phyloP scores from a whole-genome alignment of 2,329 filamentous ascomycete species.

The Arthroderma uncinatum region DNA sequence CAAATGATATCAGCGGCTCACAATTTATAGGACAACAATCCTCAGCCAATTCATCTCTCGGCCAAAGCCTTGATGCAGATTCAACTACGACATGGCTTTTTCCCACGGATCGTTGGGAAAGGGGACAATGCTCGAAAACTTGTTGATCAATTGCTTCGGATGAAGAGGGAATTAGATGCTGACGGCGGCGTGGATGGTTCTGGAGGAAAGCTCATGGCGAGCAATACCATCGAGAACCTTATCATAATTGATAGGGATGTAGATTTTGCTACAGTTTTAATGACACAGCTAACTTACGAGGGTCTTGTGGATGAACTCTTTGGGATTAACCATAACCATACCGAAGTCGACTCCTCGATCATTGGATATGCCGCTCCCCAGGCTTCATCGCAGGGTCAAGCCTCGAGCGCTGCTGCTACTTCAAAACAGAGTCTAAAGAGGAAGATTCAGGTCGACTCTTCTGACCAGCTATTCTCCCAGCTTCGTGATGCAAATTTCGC shows the following conservation, averaged over 20 bases:
- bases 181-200: constrained; percentile 51
- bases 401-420: constrained; percentile 36
- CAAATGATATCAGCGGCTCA: constrained; percentile 15
- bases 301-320: constrained; percentile 90
- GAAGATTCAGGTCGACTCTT: constrained; percentile 78
- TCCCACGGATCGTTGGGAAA: constrained; percentile 89
- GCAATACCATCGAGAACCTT: constrained; percentile 75
- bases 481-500: constrained; percentile 90
- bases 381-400: constrained; percentile 42
- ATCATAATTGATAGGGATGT: constrained; percentile 94
- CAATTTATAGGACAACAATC: constrained; percentile 57
- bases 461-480: constrained; percentile 77
- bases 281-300: constrained; percentile 95
- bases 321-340: constrained; percentile 81
- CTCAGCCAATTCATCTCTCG: constrained; percentile 77
- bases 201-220: constrained; percentile 63
- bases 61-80: constrained; percentile 90
- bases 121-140: constrained; percentile 86
- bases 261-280: constrained; percentile 79
- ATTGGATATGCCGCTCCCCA: constrained; percentile 58
- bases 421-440: constrained; percentile 61
- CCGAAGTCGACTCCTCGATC: constrained; percentile 82
- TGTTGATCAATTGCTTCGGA: constrained; percentile 74
- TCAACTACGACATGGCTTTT: constrained; percentile 82
- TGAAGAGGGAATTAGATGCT: constrained; percentile 82